phyloP scores from a whole-genome alignment of 257 asterid genomes.

The Apocynum venetum region DNA sequence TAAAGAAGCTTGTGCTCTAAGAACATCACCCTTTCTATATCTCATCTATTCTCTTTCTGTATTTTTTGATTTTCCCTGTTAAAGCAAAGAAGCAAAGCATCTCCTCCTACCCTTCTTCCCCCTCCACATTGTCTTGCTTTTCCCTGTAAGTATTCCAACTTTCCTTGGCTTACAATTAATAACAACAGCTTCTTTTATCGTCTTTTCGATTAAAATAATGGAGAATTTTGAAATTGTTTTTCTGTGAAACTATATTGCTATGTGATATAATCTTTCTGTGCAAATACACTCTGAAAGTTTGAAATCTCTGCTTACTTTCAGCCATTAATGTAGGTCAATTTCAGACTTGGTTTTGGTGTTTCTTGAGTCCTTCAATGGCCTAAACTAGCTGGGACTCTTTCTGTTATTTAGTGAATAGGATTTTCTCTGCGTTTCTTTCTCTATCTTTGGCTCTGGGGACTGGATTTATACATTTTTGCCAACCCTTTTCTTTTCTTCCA shows the following conservation, averaged over 20 bases:
- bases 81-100: conserved; percentile 76
- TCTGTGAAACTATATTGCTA: conserved; percentile 1
- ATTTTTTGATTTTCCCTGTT: conserved; percentile 15
- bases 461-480: not conserved
- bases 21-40: conserved; percentile 33
- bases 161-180: conserved; percentile 85
- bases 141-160: conserved; percentile 53
- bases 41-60: not conserved
- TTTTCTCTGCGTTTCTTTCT: not conserved
- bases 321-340: conserved; percentile 35
- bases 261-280: conserved; percentile 24
- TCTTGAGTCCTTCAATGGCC: not conserved
- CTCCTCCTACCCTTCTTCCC: conserved; percentile 34
- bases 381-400: not conserved
- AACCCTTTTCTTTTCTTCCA: not conserved
- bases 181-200: conserved; percentile 33
- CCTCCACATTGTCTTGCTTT: conserved; percentile 42
- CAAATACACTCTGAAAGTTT: conserved; percentile 43
- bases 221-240: not conserved
- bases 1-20: conserved; percentile 59
- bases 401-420: not conserved
- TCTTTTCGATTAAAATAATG: conserved; percentile 21
- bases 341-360: conserved; percentile 23
- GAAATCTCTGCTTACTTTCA: conserved; percentile 52
- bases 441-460: not conserved